Evolutionary conservation across 495 filamentous ascomycete genomes (phyloP).

Genomic region (Pyronema omphalodes): DNA sequence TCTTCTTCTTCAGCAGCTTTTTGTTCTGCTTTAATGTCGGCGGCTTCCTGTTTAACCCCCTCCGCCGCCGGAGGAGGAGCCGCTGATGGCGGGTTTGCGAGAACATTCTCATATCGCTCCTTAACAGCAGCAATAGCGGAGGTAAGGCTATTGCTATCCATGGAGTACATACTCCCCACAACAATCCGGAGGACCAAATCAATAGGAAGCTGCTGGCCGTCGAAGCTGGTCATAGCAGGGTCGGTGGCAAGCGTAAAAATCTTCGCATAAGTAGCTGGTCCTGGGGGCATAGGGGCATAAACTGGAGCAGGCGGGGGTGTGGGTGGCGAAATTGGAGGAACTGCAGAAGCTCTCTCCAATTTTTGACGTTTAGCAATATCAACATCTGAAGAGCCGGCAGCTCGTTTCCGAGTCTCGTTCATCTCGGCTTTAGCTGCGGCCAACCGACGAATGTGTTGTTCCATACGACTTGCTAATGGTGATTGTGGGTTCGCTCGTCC

Average conservation of each 20-base stretch:
- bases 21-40: conserved; percentile 5
- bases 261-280: conserved; percentile 55
- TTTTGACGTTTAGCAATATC: conserved; percentile 53
- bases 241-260: conserved; percentile 72
- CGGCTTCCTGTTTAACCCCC: not conserved
- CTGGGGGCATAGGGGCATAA: conserved; percentile 34
- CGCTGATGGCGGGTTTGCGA: conserved; percentile 5
- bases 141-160: conserved; percentile 31
- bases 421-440: conserved; percentile 53
- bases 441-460: conserved; percentile 63
- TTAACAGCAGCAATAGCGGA: conserved; percentile 23
- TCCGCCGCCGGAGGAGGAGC: not conserved
- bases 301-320: conserved; percentile 26
- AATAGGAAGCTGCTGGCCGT: conserved; percentile 57
- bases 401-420: conserved; percentile 68
- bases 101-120: conserved; percentile 13
- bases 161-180: conserved; percentile 28
- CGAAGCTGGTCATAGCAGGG: conserved; percentile 51
- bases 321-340: conserved; percentile 22
- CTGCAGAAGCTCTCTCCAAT: conserved; percentile 28
- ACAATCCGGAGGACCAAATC: conserved; percentile 60
- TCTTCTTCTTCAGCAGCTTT: conserved; percentile 4
- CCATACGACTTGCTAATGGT: conserved; percentile 41
- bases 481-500: conserved; percentile 21
- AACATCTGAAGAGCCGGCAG: conserved; percentile 38